A percentile compares a stretch with the other conserved stretches of the same genome.
phyloP scores from a whole-genome alignment of 306 rosid species.

The Hippophae tibetana region DNA sequence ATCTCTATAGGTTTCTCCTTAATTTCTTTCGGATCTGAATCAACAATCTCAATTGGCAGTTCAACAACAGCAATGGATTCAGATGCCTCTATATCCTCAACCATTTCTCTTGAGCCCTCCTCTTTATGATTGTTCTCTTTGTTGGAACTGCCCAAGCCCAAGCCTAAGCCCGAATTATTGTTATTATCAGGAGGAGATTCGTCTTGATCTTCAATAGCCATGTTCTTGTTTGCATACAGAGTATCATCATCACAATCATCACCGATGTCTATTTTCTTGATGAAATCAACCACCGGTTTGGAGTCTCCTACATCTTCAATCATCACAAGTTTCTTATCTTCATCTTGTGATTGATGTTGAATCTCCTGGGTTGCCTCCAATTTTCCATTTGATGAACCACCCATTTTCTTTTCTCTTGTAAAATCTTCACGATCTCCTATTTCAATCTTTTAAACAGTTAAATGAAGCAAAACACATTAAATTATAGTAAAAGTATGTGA shows the following conservation, averaged over 20 bases:
- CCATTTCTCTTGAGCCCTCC: conserved; percentile 10
- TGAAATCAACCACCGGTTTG: conserved; percentile 13
- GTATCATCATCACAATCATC: conserved; percentile 16
- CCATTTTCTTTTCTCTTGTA: conserved; percentile 31
- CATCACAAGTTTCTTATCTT: conserved; percentile 18
- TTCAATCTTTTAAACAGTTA: conserved; percentile 5
- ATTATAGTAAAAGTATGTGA: conserved; percentile 10
- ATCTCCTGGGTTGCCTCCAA: conserved; percentile 21
- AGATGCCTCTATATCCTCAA: conserved; percentile 7
- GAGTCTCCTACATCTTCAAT: conserved; percentile 14
- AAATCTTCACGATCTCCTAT: conserved; percentile 1
- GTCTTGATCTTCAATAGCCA: conserved; percentile 9
- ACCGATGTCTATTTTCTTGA: conserved; percentile 14
- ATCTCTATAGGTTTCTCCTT: conserved; percentile 10
- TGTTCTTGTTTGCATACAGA: conserved; percentile 6
- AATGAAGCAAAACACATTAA: conserved; percentile 2
- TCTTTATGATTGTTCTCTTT: conserved; percentile 16
- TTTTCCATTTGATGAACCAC: conserved; percentile 28
- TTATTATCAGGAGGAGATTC: conserved; percentile 4
- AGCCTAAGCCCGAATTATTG: conserved; percentile 7
- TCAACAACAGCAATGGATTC: conserved; percentile 20
- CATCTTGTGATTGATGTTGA: conserved; percentile 15
- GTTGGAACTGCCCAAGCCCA: conserved; percentile 10
- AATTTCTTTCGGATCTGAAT: conserved; percentile 11
- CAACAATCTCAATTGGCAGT: not conserved